phyloP scores from a whole-genome alignment of 768 basidiomycete species.

The Filobasidium wieringae region DNA sequence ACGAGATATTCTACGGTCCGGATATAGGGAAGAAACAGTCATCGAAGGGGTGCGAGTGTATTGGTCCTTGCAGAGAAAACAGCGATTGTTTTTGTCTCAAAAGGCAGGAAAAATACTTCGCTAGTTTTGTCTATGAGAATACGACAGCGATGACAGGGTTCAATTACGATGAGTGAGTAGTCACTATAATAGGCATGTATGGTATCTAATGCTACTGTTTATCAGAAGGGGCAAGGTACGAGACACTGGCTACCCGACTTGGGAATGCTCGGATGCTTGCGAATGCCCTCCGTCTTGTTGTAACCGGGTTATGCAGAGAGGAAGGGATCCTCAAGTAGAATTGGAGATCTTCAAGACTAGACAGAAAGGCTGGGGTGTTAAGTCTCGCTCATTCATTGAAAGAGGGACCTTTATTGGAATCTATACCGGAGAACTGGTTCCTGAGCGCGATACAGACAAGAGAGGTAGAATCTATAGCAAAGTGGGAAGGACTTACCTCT shows the following conservation, averaged over 20 bases:
- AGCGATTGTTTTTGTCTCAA: constrained; percentile 61
- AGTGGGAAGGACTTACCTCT: constrained; percentile 48
- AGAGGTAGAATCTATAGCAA: constrained; percentile 51
- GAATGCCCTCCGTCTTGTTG: constrained; percentile 66
- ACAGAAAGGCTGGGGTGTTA: constrained; percentile 83
- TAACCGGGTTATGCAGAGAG: constrained; percentile 76
- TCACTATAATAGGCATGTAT: neutral
- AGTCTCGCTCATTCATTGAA: constrained; percentile 54
- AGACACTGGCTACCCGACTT: constrained; percentile 43
- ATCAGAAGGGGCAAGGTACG: constrained; percentile 47
- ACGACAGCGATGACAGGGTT: constrained; percentile 45
- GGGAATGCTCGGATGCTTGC: constrained; percentile 77
- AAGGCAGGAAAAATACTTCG: constrained; percentile 46
- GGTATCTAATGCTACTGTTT: neutral
- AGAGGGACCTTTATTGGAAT: constrained; percentile 64
- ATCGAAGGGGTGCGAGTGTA: constrained; percentile 60
- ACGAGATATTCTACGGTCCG: constrained; percentile 62
- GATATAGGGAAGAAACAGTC: constrained; percentile 58
- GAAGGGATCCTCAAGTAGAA: constrained; percentile 52
- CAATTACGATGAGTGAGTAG: constrained; percentile 50
- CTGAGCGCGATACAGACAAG: constrained; percentile 53
- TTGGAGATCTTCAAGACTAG: constrained; percentile 53
- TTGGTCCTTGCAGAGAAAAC: constrained; percentile 62
- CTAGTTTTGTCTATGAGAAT: constrained; percentile 29
- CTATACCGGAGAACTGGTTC: constrained; percentile 73